A percentile compares a stretch with the other conserved stretches of the same genome.
phyloP scores from a whole-genome alignment of 257 asterid genomes.

The Plantago elongata region DNA sequence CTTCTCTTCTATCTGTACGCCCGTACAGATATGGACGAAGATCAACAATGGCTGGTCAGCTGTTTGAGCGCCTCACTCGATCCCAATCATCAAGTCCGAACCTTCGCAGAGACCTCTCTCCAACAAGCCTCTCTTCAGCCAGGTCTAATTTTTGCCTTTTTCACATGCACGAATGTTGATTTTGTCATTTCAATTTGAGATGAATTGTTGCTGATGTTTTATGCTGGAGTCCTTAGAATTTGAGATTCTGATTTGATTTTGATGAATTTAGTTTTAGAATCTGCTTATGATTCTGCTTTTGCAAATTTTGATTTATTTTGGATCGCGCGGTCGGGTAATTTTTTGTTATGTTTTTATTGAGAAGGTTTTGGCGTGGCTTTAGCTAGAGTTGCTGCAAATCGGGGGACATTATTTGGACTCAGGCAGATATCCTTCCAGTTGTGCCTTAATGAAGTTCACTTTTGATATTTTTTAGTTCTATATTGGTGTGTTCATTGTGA shows the following conservation, averaged over 20 bases:
- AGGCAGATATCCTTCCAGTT: constrained; percentile 86
- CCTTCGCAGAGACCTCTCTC: constrained; percentile 86
- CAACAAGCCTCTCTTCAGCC: constrained; percentile 89
- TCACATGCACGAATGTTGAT: too few species aligned
- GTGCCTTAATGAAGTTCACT: neutral
- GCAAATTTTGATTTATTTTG: neutral
- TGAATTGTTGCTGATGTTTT: neutral
- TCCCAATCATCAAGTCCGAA: constrained; percentile 69
- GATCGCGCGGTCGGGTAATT: neutral
- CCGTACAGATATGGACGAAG: constrained; percentile 46
- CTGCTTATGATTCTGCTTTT: too few species aligned
- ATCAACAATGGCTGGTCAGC: constrained; percentile 78
- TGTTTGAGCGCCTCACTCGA: constrained; percentile 89
- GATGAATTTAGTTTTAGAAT: too few species aligned
- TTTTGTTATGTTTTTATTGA: neutral
- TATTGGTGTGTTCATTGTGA: constrained; percentile 26
- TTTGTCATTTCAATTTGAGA: neutral
- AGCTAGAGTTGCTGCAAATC: constrained; percentile 66
- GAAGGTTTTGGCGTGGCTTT: constrained; percentile 87
- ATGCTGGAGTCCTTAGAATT: neutral
- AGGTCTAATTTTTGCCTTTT: constrained; percentile 28
- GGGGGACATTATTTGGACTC: constrained; percentile 61
- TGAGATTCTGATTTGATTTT: constrained; percentile 1
- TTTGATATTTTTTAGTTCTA: constrained; percentile 5
- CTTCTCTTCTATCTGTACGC: neutral